phyloP scores from a whole-genome alignment of 345 rosid genomes.

The Gynandropsis gynandra region DNA sequence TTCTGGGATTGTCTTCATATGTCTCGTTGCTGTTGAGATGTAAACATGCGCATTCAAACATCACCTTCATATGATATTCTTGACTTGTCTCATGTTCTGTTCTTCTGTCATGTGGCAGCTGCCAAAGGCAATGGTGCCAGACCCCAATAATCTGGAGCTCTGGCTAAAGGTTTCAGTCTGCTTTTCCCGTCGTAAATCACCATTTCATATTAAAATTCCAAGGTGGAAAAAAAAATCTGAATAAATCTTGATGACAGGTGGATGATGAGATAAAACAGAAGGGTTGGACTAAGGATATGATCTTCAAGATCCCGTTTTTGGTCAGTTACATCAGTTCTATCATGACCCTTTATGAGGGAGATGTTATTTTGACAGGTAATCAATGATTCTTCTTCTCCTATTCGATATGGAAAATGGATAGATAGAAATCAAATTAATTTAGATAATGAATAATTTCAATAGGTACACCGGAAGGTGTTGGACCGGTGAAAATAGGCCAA shows the following conservation, averaged over 20 bases:
- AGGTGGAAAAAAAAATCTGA: no score
- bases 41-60: neutral
- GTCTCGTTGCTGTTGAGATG: neutral
- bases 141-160: conserved; percentile 77
- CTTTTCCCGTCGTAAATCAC: neutral
- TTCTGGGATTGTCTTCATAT: neutral
- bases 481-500: conserved; percentile 83
- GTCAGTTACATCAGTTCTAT: conserved; percentile 84
- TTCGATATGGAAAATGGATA: neutral
- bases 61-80: neutral
- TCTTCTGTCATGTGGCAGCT: conserved; percentile 32
- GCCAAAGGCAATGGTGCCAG: conserved; percentile 51
- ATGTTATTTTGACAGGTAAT: conserved; percentile 80
- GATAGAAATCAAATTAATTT: neutral
- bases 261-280: conserved; percentile 71
- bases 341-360: conserved; percentile 86
- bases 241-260: conserved; percentile 33
- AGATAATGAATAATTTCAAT: conserved; percentile 18
- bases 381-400: neutral
- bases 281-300: conserved; percentile 84
- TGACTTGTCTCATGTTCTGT: conserved; percentile 7
- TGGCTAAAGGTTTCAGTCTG: conserved; percentile 62
- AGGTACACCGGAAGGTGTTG: conserved; percentile 94
- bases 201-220: no score
- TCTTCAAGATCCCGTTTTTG: conserved; percentile 73